A percentile compares a stretch with the other conserved stretches of the same genome.
Conservation (phyloP, 192 early-diverging fungal species). For the Chytriomyces sp. region DNA sequence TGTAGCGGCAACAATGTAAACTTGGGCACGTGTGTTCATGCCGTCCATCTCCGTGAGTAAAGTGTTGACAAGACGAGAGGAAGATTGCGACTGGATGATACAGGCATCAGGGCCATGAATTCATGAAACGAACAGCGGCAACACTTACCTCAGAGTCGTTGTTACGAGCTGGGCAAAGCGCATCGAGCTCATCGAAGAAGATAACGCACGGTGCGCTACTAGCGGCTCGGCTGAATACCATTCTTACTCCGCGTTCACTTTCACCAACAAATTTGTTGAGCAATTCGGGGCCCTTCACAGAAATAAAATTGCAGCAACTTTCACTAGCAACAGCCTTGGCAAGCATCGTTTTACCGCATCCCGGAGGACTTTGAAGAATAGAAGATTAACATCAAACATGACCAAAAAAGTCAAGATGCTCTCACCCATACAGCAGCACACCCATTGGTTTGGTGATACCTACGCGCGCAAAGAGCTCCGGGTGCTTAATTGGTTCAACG, state of each 20-base stretch:
- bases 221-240: constrained; percentile 92
- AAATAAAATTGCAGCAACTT: constrained; percentile 96
- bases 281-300: constrained; percentile 96
- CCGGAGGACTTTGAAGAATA: constrained; percentile 68
- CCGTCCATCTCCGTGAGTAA: constrained; percentile 97
- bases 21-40: constrained; percentile 82
- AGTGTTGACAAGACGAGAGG: constrained; percentile 96
- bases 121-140: constrained; percentile 26
- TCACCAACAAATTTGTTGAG: constrained; percentile 99
- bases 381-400: background rate
- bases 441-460: constrained; percentile 92
- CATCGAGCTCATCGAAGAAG: constrained; percentile 98
- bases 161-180: constrained; percentile 82
- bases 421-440: constrained; percentile 87
- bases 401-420: background rate
- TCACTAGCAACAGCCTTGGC: constrained; percentile 99
- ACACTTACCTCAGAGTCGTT: constrained; percentile 81
- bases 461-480: constrained; percentile 83
- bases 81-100: constrained; percentile 73
- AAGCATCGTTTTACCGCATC: constrained; percentile 96
- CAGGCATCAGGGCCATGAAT: background rate
- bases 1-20: constrained; percentile 97
- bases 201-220: constrained; percentile 95
- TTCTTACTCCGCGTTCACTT: constrained; percentile 93
- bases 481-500: constrained; percentile 93